Evolutionary conservation across 345 rosid species (phyloP).

Genomic region (Durio zibethinus): DNA sequence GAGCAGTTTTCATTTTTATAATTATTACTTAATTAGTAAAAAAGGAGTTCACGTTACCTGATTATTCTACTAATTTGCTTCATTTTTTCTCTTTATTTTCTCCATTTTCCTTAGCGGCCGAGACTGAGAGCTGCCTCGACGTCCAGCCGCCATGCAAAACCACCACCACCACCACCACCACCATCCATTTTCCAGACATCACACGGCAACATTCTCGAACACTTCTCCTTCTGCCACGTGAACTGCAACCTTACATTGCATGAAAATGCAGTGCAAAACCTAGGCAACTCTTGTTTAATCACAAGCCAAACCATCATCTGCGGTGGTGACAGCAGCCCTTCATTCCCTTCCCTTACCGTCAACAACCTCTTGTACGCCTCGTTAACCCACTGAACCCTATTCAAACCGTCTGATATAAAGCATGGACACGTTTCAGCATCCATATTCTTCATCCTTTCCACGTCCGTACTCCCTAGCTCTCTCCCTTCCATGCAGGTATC

Average conservation of each 20-base stretch:
- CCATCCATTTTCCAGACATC: conserved; percentile 54
- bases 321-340: background rate
- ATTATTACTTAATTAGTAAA: background rate
- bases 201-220: conserved; percentile 45
- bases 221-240: conserved; percentile 46
- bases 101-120: conserved; percentile 15
- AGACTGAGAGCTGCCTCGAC: conserved; percentile 47
- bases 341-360: conserved; percentile 22
- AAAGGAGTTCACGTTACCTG: background rate
- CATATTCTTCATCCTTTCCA: conserved; percentile 44
- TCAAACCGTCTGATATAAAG: conserved; percentile 52
- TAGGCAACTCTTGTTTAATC: conserved; percentile 45
- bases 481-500: conserved; percentile 38
- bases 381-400: conserved; percentile 61
- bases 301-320: conserved; percentile 42
- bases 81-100: background rate
- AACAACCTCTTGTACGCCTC: conserved; percentile 52
- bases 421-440: conserved; percentile 69
- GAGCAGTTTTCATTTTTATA: background rate
- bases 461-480: conserved; percentile 36
- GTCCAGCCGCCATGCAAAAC: conserved; percentile 67
- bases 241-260: conserved; percentile 63
- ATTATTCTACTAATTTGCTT: background rate
- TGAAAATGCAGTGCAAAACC: conserved; percentile 38
- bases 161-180: conserved; percentile 43